Evolutionary conservation across 2,329 filamentous ascomycete species (phyloP), one percentile per base, ranked within the genome.

Genomic region (Coleophoma eucalyptorum): DNA sequence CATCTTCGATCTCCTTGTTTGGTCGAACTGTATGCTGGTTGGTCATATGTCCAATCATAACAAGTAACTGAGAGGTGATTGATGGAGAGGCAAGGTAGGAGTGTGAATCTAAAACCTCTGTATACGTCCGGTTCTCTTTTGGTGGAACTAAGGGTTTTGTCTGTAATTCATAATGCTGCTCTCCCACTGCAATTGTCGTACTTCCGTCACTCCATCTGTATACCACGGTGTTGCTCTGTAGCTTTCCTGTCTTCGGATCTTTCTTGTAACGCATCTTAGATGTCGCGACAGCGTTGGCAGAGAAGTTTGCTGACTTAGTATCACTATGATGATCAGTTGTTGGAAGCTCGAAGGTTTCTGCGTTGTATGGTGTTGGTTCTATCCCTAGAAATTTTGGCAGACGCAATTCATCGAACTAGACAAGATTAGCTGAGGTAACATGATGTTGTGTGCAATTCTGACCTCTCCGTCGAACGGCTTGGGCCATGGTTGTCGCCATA

Each of bases 171-270:
- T 86, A 92, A 62, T 92, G 88, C 56, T 85, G 83, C 52, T 82
- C 83, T 13, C 87, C 89, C 20, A 92, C 75, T n/a, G 86, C 81
- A 20, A 93, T 73, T 11, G 87, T 91, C 15, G 89, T 72, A 4
- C 86, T 90, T 26, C 89, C 89, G 62, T 93, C 89, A 54, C 84
- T 90, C 89, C 89, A 93, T 58, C 81, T 80, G 63, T 89, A 81
- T 31, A 93, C 72, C 55, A 85, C 80, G 2, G 89, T 81, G 64
- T 93, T 93, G 63, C 87, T 91, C 64, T 87, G 81, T 12, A 91
- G 74, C 54, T 83, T 73, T 45, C 79, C 78, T 1, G 82, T 86
- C 31, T 78, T 77, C 10, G 83, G 75, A 51, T 89, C 84, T 61
- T 79, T 81, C 49, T 86, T 82, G 69, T 85, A 89, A 54, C 88